Evolutionary conservation across 164 flowering plant genomes (phyloP), one percentile per base, ranked within the genome.

Genomic region (Tinospora cordifolia): DNA sequence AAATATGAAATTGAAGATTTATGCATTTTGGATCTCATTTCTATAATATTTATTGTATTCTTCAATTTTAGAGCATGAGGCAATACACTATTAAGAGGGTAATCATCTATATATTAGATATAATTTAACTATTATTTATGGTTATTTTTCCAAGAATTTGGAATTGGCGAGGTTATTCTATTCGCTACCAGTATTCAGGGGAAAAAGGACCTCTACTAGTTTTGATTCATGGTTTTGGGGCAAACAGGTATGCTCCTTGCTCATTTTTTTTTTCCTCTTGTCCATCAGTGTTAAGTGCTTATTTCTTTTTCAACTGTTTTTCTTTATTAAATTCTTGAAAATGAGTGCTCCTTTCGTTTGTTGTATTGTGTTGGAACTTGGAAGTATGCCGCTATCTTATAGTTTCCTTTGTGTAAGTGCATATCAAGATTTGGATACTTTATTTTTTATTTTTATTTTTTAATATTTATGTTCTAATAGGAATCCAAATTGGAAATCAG

Each of bases 191-290:
- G 72, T 82, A 47, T 75, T 75, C 88, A 62, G 98, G 98, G 49
- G 78, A 70, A 73, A 73, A 59, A 58, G 98, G 97, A 4, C 97
- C 97, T 67, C 91, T 97, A 38, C 70, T 93, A 63, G 86, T 93
- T 79, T 75, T 91, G 26, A 78, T 93, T 68, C 98, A 91, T 81
- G 98, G 98, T 70, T 93, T 93, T 79, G 98, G 98, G 75, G 97
- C 98, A 78, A 93, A 91, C 96, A 90, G 98, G 98, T 93, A 78
- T 60, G 79, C 75, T 66, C 70, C 72, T 72, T 71, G 77, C 80
- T 73, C 67, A 80, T 77, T 71, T 84, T 78, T 77, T 77, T 71
- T 84, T 78, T 77, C 77, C 82, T 17, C 22, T 15, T 22, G 3
- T 41, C 6, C 9, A 41, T 4, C 46, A 11, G 8, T 41, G 13